Conservation (phyloP, 768 basidiomycete species). For the Russula vinacea region DNA sequence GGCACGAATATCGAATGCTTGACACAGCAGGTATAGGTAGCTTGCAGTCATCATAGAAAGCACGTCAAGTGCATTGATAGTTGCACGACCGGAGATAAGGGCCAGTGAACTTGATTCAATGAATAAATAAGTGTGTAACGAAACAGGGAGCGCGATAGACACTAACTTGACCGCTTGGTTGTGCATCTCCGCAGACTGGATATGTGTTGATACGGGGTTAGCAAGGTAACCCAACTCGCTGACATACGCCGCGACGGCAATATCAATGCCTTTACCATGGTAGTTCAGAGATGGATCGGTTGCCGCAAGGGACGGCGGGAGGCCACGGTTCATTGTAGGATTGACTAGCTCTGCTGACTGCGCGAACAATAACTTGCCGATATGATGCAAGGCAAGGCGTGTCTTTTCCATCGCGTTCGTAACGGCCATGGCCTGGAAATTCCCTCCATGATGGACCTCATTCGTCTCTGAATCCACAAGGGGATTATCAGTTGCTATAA, state of each 20-base stretch:
- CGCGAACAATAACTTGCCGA: conserved; percentile 51
- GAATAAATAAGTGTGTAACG: conserved; percentile 20
- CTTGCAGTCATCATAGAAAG: conserved; percentile 70
- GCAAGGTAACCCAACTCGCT: conserved; percentile 80
- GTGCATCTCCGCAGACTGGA: conserved; percentile 88
- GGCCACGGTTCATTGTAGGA: conserved; percentile 78
- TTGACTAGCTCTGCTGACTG: conserved; percentile 70
- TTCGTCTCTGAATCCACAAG: conserved; percentile 68
- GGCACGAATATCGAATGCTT: conserved; percentile 83
- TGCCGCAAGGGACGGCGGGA: conserved; percentile 76
- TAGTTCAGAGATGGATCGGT: conserved; percentile 81
- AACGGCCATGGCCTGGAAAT: conserved; percentile 86
- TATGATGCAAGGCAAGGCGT: conserved; percentile 51
- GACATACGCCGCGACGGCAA: conserved; percentile 77
- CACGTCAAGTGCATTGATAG: conserved; percentile 73
- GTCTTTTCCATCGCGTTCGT: conserved; percentile 89
- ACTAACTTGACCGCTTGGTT: conserved; percentile 88
- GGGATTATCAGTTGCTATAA: conserved; percentile 83
- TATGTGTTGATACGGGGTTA: conserved; percentile 76
- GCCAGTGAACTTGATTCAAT: conserved; percentile 62
- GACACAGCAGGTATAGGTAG: conserved; percentile 75
- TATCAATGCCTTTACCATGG: conserved; percentile 82
- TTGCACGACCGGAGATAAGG: conserved; percentile 77
- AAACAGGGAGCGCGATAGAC: neutral
- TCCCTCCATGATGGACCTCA: conserved; percentile 75